Conservation (phyloP, 2,329 filamentous ascomycete genomes). For the Epicoccum nigrum region DNA sequence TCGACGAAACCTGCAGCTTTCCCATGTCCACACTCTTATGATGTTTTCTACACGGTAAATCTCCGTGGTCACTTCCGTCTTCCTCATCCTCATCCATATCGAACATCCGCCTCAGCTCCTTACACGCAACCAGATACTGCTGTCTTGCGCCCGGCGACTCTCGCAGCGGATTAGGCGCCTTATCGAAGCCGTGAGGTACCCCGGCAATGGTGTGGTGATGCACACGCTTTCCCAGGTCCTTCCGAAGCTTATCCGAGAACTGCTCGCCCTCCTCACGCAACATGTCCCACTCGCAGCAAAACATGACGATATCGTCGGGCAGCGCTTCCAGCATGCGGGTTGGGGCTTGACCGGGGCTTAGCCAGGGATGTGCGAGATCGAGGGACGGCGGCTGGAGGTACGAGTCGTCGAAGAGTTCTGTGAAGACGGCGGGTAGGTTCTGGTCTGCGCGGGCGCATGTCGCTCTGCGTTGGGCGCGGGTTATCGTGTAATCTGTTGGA, state of each 20-base stretch:
- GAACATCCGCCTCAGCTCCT: conserved; percentile 56
- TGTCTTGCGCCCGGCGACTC: conserved; percentile 59
- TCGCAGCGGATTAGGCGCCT: conserved; percentile 65
- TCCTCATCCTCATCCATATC: conserved; percentile 38
- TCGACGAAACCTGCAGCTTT: conserved; percentile 10
- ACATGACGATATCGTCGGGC: conserved; percentile 66
- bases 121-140: conserved; percentile 62
- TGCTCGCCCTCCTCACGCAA: conserved; percentile 66
- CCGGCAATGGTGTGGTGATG: conserved; percentile 64
- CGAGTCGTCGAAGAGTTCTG: conserved; percentile 59
- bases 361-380: conserved; percentile 62
- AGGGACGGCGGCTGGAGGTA: conserved; percentile 56
- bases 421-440: conserved; percentile 58
- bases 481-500: conserved; percentile 65
- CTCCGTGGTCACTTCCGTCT: conserved; percentile 16
- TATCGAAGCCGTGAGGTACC: conserved; percentile 63
- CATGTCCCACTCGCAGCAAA: conserved; percentile 72
- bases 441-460: conserved; percentile 61
- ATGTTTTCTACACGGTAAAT: conserved; percentile 7
- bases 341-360: conserved; percentile 63
- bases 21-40: conserved; percentile 14
- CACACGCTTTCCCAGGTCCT: conserved; percentile 61
- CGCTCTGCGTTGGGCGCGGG: conserved; percentile 63
- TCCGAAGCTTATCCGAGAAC: conserved; percentile 64
- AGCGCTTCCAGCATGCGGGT: conserved; percentile 60